Evolutionary conservation across 495 filamentous ascomycete species (phyloP).

Genomic region (Margaritispora aquatica): DNA sequence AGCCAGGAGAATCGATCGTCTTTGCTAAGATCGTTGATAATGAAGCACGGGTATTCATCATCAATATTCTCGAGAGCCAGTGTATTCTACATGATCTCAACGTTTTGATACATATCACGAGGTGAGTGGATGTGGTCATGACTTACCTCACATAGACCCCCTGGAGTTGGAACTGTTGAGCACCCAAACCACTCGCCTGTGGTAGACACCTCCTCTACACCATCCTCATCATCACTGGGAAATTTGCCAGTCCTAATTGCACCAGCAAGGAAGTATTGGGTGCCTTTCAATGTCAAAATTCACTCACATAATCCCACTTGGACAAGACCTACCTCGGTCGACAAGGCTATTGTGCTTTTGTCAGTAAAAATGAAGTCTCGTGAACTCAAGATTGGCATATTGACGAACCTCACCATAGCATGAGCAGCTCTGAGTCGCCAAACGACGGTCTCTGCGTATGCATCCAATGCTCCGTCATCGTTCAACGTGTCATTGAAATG

Average conservation of each 20-base stretch:
- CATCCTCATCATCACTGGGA: neutral
- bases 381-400: neutral
- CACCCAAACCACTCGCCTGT: conserved; percentile 17
- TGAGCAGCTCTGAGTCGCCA: conserved; percentile 15
- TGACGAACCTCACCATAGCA: conserved; percentile 18
- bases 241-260: neutral
- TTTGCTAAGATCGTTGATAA: conserved; percentile 35
- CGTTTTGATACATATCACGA: neutral
- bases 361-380: neutral
- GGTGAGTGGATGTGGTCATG: neutral
- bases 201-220: neutral
- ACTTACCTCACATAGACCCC: conserved; percentile 21
- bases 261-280: conserved; percentile 21
- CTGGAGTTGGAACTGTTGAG: conserved; percentile 5
- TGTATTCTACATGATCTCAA: conserved; percentile 3
- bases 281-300: neutral
- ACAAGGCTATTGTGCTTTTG: neutral
- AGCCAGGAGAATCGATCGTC: conserved; percentile 42
- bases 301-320: neutral
- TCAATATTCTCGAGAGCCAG: conserved; percentile 2
- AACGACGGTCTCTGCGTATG: conserved; percentile 16
- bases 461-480: conserved; percentile 19
- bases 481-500: conserved; percentile 13
- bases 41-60: conserved; percentile 17
- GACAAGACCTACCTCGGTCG: neutral